Conservation (phyloP, 257 asterid genomes). For the Solanum lignicaule region DNA sequence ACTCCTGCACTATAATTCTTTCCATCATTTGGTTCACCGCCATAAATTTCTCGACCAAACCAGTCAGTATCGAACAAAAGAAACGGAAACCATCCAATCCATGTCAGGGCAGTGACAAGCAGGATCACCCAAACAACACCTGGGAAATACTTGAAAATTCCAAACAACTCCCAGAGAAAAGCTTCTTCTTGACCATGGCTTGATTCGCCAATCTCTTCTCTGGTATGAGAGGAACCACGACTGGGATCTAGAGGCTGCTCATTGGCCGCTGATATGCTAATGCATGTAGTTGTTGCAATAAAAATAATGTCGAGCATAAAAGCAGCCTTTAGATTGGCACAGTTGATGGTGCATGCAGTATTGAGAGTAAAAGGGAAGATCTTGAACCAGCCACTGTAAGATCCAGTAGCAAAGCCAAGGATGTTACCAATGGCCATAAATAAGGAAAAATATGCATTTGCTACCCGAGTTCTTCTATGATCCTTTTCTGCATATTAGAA, state of each 20-base stretch:
- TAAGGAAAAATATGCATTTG: slow-evolving; percentile 71
- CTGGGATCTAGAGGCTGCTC: slow-evolving; percentile 44
- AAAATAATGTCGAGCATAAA: slow-evolving; percentile 60
- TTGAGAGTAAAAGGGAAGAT: slow-evolving; percentile 58
- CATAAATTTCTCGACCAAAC: slow-evolving; percentile 93
- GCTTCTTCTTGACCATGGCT: slow-evolving; percentile 55
- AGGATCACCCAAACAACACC: slow-evolving; percentile 59
- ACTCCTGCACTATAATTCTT: slow-evolving; percentile 51
- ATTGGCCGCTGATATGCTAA: slow-evolving; percentile 59
- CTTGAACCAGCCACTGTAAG: slow-evolving; percentile 74
- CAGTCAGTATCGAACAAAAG: slow-evolving; percentile 80
- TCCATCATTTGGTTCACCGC: slow-evolving; percentile 80
- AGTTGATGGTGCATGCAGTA: slow-evolving; percentile 59
- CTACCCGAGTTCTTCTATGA: slow-evolving; percentile 72
- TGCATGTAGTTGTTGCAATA: slow-evolving; percentile 42
- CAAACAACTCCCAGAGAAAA: slow-evolving; percentile 71
- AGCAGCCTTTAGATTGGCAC: slow-evolving; percentile 85
- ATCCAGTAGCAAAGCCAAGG: slow-evolving; percentile 82
- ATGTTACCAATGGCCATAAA: slow-evolving; percentile 83
- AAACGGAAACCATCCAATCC: slow-evolving; percentile 94
- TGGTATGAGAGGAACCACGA: slow-evolving; percentile 13
- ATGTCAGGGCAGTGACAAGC: slow-evolving; percentile 67
- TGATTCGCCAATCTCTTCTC: slow-evolving; percentile 29
- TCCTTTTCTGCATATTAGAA: slow-evolving; percentile 47
- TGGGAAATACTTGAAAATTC: slow-evolving; percentile 60